Evolutionary conservation across 371 early-diverging fungal genomes (phyloP), one percentile per base, ranked within the genome.

Genomic region (Rhizopus stolonifer): DNA sequence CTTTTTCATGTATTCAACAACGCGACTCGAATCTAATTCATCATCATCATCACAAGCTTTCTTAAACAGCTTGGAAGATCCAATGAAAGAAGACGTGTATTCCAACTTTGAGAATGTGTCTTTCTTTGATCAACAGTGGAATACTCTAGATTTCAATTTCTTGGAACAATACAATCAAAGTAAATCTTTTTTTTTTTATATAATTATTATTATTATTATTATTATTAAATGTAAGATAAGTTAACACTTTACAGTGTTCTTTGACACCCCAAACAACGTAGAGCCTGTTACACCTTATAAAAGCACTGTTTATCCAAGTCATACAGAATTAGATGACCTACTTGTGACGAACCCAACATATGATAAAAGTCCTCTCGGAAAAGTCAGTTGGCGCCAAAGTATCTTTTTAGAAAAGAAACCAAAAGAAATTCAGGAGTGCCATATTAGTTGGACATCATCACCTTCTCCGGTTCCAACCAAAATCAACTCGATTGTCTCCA

Each of bases 401-500:
- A 11, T n/a, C 4, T n/a, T n/a, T 1, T 36, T 11, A 5, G 36
- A 36, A 14, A 36, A 36, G 9, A 36, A 36, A 15, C 36, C 36
- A 36, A 15, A 36, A 15, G 11, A 36, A n/a, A n/a, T 4, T 36
- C n/a, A n/a, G n/a, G n/a, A n/a, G n/a, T 4, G 36, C 14, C 14
- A 36, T 36, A n/a, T 36, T 5, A 36, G n/a, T 14, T 36, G 36
- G 36, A 36, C 36, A 11, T 36, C 36, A n/a, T 36, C 36, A 11
- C 36, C 15, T 4, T n/a, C 36, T 5, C 0, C 9, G 14, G 36
- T 8, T 36, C 1, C 36, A 44, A 22, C 21, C 8, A 2, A 22
- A 17, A 23, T 50, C 23, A 19, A 21, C 23, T 15, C 52, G 1
- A 29, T 52, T 31, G 33, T 22, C n/a, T 32, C 53, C 21, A 52